Evolutionary conservation across 352 stramenopile species (phyloP), one percentile per base, ranked within the genome.

Genomic region (Thalassiosira mediterranea): DNA sequence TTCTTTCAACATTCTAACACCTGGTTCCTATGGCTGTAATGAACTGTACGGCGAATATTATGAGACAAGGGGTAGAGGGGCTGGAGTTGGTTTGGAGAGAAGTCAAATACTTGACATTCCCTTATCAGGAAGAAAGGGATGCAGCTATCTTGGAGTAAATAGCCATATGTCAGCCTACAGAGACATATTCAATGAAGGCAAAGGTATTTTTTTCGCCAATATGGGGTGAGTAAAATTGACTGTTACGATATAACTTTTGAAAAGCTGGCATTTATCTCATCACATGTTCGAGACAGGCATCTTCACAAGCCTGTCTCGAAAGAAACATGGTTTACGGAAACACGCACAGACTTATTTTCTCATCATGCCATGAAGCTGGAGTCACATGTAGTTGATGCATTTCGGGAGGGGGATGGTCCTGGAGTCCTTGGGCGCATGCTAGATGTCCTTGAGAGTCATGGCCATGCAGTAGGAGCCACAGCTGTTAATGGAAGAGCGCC

Each of bases 1-100:
- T 48, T 82, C 72, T 1, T 90, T 84, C 57, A 90, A 88, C 31
- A 54, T 89, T 58, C 47, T 91, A 38, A 82, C 81, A 10, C 86
- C 86, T 23, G 67, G 52, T 17, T 28, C 56, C 38, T 79, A 59
- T 61, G 52, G 34, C n/a, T 69, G 54, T 11, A 28, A 15, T 15
- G 5, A 56, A 13, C 42, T 84, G 60, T 84, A 76, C 23, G 48
- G 72, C 5, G 62, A 84, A 38, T 84, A 84, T 54, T 72, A 42
- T 3, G 57, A 72, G 72, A 69, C 56, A 19, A 42, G 57, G 57
- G 61, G 65, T 0, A 58, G 66, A 2, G 38, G 34, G 4, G 25
- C 17, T 37, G 63, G 69, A 40, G 71, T 89, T 44, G 83, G 72
- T 48, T 38, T 87, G 4, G 63, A 8, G n/a, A 86, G 25, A 11